These are phyloP conservation scores for Lachancea cidri DNA, from an alignment of 805 yeast species.

Conservation along the genomic window DNA sequence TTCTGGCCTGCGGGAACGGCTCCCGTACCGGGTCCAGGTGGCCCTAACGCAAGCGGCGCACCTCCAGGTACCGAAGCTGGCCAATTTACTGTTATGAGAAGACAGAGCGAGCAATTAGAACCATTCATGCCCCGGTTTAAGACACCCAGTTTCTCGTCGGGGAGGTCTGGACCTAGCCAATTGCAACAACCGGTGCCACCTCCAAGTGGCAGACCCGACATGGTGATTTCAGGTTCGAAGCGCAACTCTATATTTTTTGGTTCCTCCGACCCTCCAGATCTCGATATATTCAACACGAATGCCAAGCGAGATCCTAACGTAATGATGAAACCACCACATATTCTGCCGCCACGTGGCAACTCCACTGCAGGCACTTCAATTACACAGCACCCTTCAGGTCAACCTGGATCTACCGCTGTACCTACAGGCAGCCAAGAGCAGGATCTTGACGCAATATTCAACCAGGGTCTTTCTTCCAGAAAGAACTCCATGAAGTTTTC, in stretches of 20 bases:
- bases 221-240: conserved; percentile 22
- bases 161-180: conserved; percentile 7
- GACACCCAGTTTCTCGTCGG: conserved; percentile 18
- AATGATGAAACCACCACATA: conserved; percentile 12
- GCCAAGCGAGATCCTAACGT: conserved; percentile 10
- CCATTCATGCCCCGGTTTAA: conserved; percentile 39
- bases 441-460: conserved; percentile 11
- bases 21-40: conserved; percentile 8
- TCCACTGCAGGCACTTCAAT: conserved; percentile 12
- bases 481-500: conserved; percentile 29
- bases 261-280: conserved; percentile 21
- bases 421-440: conserved; percentile 5
- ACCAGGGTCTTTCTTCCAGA: conserved; percentile 18
- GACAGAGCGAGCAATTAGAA: conserved; percentile 48
- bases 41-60: conserved; percentile 6
- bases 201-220: conserved; percentile 4
- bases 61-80: conserved; percentile 8
- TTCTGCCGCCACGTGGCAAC: conserved; percentile 7
- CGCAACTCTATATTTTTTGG: conserved; percentile 25
- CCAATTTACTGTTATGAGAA: conserved; percentile 25
- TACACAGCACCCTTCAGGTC: not conserved
- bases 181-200: conserved; percentile 5
- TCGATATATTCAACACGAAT: conserved; percentile 18
- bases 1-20: conserved; percentile 19
- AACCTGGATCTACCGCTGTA: not conserved